These are phyloP conservation scores for Ophiobolus disseminans DNA, from an alignment of 2,329 filamentous ascomycete genomes.

Conservation along the genomic window DNA sequence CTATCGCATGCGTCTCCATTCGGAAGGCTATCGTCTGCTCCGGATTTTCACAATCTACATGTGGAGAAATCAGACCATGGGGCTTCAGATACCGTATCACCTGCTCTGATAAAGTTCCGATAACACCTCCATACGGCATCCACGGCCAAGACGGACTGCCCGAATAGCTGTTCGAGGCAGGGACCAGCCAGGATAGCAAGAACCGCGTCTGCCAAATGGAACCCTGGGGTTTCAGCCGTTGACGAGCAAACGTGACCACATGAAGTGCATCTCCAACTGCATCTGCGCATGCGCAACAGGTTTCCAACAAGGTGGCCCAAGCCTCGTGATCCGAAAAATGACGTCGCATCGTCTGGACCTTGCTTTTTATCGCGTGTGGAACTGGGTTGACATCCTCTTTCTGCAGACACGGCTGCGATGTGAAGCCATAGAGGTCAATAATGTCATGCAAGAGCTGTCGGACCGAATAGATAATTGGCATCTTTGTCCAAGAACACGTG, in stretches of 20 bases:
- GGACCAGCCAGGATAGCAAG: background rate
- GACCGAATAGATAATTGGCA: no score
- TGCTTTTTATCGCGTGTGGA: no score
- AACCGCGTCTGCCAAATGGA: background rate
- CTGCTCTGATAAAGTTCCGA: constrained; percentile 21
- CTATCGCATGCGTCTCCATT: constrained; percentile 2
- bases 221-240: background rate
- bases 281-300: no score
- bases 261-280: no score
- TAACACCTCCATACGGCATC: constrained; percentile 16
- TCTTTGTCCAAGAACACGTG: no score
- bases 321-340: no score
- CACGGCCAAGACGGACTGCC: constrained; percentile 16
- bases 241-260: no score
- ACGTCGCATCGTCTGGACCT: no score
- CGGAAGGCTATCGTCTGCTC: constrained; percentile 11
- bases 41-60: constrained; percentile 9
- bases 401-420: no score
- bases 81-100: constrained; percentile 20
- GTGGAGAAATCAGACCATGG: background rate
- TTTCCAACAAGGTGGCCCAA: no score
- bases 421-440: no score
- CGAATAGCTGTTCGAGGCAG: constrained; percentile 3
- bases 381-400: no score
- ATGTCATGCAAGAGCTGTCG: background rate